Evolutionary conservation across 345 rosid species (phyloP).

Genomic region (Camelina sativa): DNA sequence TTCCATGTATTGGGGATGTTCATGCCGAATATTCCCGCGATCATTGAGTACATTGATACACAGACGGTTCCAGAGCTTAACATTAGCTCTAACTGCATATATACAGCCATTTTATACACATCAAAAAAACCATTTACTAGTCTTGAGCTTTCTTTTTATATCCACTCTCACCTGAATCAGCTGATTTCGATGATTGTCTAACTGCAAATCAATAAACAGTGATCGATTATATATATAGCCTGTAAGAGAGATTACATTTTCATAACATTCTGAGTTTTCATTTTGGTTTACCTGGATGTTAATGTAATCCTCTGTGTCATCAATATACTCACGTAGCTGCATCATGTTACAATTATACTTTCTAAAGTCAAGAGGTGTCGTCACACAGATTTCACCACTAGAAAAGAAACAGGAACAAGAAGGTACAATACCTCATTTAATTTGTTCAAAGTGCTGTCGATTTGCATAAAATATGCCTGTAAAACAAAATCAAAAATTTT

Average conservation of each 20-base stretch:
- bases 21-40: conserved; percentile 87
- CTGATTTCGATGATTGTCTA: conserved; percentile 94
- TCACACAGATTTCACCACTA: conserved; percentile 19
- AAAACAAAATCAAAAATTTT: conserved; percentile 17
- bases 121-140: not conserved
- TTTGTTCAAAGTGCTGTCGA: conserved; percentile 85
- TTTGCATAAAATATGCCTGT: conserved; percentile 93
- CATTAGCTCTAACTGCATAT: conserved; percentile 73
- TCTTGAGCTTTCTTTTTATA: conserved; percentile 1
- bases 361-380: conserved; percentile 1
- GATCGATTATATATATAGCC: not conserved
- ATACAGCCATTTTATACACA: not conserved
- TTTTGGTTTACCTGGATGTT: conserved; percentile 76
- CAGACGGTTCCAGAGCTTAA: conserved; percentile 74
- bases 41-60: conserved; percentile 64
- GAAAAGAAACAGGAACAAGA: not conserved
- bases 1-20: conserved; percentile 90
- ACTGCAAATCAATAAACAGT: conserved; percentile 51
- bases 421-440: conserved; percentile 61
- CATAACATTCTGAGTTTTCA: not conserved
- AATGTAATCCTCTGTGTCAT: conserved; percentile 94
- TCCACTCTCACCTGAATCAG: conserved; percentile 76
- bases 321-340: conserved; percentile 94
- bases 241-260: not conserved
- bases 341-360: conserved; percentile 32